A percentile compares a stretch with the other conserved stretches of the same genome.
Evolutionary conservation across 108 stramenopile genomes (phyloP).

Genomic region (Nitzschia sp.): DNA sequence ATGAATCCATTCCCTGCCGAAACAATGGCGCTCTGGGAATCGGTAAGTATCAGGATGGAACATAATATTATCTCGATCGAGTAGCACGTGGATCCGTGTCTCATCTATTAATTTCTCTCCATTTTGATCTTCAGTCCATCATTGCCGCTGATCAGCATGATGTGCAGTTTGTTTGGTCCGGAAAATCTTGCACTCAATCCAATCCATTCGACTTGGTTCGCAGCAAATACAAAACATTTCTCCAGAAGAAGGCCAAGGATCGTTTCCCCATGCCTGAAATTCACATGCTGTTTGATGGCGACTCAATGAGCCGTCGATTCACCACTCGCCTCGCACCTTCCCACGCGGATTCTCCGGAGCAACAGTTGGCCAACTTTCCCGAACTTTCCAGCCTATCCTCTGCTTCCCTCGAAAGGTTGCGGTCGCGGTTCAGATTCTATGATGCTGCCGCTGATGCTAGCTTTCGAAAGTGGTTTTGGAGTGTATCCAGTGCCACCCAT

Average conservation of each 20-base stretch:
- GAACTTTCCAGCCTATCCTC: slow-evolving; percentile 41
- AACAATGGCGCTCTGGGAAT: slow-evolving; percentile 55
- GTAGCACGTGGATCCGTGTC: no score
- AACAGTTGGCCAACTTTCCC: slow-evolving; percentile 57
- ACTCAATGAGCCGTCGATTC: slow-evolving; percentile 67
- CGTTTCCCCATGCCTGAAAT: slow-evolving; percentile 59
- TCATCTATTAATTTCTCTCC: background rate
- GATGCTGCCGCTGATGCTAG: slow-evolving; percentile 50
- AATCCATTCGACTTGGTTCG: slow-evolving; percentile 41
- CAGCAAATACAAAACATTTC: slow-evolving; percentile 27
- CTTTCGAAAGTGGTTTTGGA: slow-evolving; percentile 68
- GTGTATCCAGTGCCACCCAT: slow-evolving; percentile 55
- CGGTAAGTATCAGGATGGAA: no score
- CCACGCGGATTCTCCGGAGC: slow-evolving; percentile 51
- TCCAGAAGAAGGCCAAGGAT: slow-evolving; percentile 28
- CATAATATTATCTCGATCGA: no score
- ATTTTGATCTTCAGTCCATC: slow-evolving; percentile 32
- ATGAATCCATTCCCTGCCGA: slow-evolving; percentile 29
- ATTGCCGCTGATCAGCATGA: slow-evolving; percentile 56
- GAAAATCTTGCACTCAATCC: slow-evolving; percentile 17
- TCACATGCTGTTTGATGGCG: slow-evolving; percentile 47
- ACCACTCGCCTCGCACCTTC: slow-evolving; percentile 55
- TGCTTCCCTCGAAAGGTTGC: slow-evolving; percentile 32
- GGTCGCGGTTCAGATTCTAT: slow-evolving; percentile 55
- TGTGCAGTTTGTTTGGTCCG: slow-evolving; percentile 53